Evolutionary conservation across 495 filamentous ascomycete species (phyloP).

Genomic region (Penicillium bovifimosum): DNA sequence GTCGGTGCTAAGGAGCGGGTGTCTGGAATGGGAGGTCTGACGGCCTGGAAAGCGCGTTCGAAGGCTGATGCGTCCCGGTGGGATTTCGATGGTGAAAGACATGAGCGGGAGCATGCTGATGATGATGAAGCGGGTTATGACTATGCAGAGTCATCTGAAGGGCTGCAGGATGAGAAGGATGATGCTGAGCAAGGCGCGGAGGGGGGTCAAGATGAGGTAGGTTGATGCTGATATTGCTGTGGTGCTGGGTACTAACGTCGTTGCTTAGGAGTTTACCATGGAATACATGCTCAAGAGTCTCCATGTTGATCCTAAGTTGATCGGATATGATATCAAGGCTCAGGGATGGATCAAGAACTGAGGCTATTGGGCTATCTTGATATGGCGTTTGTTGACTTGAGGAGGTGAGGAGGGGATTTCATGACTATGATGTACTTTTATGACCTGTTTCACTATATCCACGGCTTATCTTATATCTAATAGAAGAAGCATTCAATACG

Average conservation of each 20-base stretch:
- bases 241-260: background rate
- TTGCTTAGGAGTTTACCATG: constrained; percentile 58
- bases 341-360: constrained; percentile 49
- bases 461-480: background rate
- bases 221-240: constrained; percentile 1
- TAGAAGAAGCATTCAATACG: background rate
- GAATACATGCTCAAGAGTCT: constrained; percentile 64
- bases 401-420: background rate
- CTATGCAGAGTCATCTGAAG: constrained; percentile 17
- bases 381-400: background rate
- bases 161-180: constrained; percentile 16
- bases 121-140: constrained; percentile 21
- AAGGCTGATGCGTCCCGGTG: constrained; percentile 32
- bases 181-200: constrained; percentile 25
- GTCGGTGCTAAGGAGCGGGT: constrained; percentile 37
- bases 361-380: background rate
- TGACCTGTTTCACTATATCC: background rate
- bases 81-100: constrained; percentile 25
- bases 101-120: constrained; percentile 19
- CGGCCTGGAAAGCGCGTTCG: constrained; percentile 47
- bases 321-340: constrained; percentile 54
- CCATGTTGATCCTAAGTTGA: constrained; percentile 56
- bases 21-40: constrained; percentile 51
- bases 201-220: constrained; percentile 34
- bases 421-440: background rate